Evolutionary conservation across 208 protist species (phyloP).

Genomic region (Sergeia podlipaevii): DNA sequence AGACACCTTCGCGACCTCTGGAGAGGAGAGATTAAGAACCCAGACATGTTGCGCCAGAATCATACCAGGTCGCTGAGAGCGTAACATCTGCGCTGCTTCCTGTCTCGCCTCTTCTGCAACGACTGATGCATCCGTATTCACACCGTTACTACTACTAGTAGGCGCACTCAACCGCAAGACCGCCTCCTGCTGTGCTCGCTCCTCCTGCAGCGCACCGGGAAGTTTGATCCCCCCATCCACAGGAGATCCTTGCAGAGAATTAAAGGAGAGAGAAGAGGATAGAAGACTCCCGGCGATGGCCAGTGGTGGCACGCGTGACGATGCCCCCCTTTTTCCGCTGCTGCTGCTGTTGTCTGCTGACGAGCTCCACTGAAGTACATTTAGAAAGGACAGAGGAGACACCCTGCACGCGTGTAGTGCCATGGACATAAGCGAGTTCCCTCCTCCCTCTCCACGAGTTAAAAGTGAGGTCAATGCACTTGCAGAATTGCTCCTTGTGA

Average conservation of each 20-base stretch:
- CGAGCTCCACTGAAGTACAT: slow-evolving; percentile 54
- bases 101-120: no score
- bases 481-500: slow-evolving; percentile 1
- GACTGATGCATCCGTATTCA: no score
- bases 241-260: not conserved
- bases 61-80: no score
- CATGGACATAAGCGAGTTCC: slow-evolving; percentile 12
- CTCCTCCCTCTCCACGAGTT: not conserved
- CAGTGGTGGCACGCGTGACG: slow-evolving; percentile 23
- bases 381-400: slow-evolving; percentile 53
- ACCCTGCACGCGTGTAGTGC: slow-evolving; percentile 29
- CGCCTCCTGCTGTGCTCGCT: no score
- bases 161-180: no score
- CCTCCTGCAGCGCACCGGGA: no score
- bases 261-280: slow-evolving; percentile 3
- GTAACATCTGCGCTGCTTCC: no score
- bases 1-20: not conserved
- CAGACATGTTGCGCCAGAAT: slow-evolving; percentile 68
- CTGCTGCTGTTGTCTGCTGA: not conserved
- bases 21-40: slow-evolving; percentile 33
- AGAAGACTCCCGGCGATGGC: slow-evolving; percentile 59
- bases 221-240: not conserved
- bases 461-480: slow-evolving; percentile 7
- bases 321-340: not conserved
- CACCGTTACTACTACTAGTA: no score